A percentile compares a stretch with the other conserved stretches of the same genome.
Conservation (phyloP, 257 asterid species). For the Penstemon newberryi region DNA sequence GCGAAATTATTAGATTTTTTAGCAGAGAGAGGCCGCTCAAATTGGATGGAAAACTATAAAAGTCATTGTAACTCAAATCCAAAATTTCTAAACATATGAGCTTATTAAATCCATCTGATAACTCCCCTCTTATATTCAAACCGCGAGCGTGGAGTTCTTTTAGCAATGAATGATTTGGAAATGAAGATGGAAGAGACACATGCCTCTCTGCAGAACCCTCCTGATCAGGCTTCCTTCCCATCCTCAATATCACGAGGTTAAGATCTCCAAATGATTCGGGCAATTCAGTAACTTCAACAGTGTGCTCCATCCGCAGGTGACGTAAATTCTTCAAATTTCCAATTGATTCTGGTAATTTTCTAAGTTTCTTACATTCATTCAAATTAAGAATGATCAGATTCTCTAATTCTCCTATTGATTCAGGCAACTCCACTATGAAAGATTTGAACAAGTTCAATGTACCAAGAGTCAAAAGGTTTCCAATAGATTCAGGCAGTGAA, state of each 20-base stretch:
- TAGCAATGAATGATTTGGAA: slow-evolving; percentile 31
- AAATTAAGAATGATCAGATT: slow-evolving; percentile 20
- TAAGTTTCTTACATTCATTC: slow-evolving; percentile 25
- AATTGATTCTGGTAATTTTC: slow-evolving; percentile 28
- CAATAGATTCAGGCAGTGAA: slow-evolving; percentile 29
- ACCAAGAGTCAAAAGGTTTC: slow-evolving; percentile 25
- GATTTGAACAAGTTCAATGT: slow-evolving; percentile 28
- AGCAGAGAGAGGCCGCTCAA: slow-evolving; percentile 27
- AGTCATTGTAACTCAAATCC: slow-evolving; percentile 30
- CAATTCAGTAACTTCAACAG: slow-evolving; percentile 30
- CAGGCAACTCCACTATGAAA: slow-evolving; percentile 31
- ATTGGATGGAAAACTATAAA: slow-evolving; percentile 34
- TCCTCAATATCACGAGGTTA: slow-evolving; percentile 25
- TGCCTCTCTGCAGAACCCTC: neutral
- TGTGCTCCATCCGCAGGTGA: slow-evolving; percentile 29
- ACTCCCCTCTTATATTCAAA: slow-evolving; percentile 34
- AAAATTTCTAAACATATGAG: slow-evolving; percentile 26
- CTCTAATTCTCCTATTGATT: slow-evolving; percentile 28
- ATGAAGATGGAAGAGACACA: slow-evolving; percentile 34
- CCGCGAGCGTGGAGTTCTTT: slow-evolving; percentile 34
- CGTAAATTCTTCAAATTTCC: slow-evolving; percentile 32
- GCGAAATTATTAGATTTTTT: slow-evolving; percentile 19
- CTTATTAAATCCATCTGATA: slow-evolving; percentile 35
- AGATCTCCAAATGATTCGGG: slow-evolving; percentile 38
- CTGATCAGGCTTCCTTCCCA: slow-evolving; percentile 25